Evolutionary conservation across 306 rosid species (phyloP).

Genomic region (Leucaena leucocephala): DNA sequence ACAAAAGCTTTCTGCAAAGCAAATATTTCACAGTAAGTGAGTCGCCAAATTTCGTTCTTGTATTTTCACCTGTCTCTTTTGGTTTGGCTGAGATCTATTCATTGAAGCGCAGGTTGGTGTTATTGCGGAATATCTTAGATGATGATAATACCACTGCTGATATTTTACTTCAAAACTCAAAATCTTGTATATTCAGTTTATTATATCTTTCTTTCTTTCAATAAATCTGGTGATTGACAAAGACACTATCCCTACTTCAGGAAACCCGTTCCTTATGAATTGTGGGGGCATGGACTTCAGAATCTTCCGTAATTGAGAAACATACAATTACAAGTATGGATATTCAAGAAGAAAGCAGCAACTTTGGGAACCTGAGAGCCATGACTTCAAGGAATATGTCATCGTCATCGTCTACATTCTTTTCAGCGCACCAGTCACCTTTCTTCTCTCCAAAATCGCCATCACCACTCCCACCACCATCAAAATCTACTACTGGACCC

Average conservation of each 20-base stretch:
- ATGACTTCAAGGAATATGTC: constrained; percentile 70
- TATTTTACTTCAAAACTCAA: background rate
- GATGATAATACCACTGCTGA: background rate
- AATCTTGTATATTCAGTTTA: background rate
- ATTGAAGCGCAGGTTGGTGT: background rate
- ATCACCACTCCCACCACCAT: constrained; percentile 44
- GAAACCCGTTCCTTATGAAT: constrained; percentile 14
- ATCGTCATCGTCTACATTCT: constrained; percentile 77
- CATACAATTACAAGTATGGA: constrained; percentile 54
- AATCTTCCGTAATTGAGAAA: constrained; percentile 36
- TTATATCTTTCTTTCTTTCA: too few relatives aligned
- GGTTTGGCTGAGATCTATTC: constrained; percentile 13
- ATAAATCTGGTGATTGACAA: constrained; percentile 28
- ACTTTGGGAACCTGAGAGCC: constrained; percentile 54
- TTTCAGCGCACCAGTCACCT: constrained; percentile 86
- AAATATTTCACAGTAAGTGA: background rate
- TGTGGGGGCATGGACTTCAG: constrained; percentile 41
- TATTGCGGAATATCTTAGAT: background rate
- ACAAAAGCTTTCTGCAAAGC: constrained; percentile 21
- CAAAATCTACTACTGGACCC: constrained; percentile 49
- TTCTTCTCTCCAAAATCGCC: constrained; percentile 87
- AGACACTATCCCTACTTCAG: constrained; percentile 41
- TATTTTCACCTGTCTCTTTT: background rate
- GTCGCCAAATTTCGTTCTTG: background rate
- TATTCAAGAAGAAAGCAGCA: constrained; percentile 66